Conservation (phyloP, 2,329 filamentous ascomycete genomes). For the Botryotinia calthae region DNA sequence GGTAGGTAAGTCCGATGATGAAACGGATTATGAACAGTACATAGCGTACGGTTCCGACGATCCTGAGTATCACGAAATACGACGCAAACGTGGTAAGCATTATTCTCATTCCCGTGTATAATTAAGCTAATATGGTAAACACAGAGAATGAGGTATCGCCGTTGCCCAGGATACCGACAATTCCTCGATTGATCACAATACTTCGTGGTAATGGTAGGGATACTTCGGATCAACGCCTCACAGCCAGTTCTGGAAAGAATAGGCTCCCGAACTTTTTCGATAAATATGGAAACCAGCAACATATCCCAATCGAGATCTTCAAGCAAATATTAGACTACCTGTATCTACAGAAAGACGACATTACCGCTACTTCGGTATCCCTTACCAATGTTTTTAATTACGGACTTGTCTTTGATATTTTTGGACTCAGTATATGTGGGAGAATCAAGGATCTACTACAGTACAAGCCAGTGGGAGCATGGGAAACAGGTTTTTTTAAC, state of each 20-base stretch:
- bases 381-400: neutral
- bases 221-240: neutral
- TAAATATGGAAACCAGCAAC: neutral
- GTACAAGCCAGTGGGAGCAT: neutral
- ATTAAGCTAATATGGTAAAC: neutral
- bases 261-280: neutral
- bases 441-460: neutral
- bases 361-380: neutral
- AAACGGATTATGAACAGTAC: neutral
- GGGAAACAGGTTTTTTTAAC: neutral
- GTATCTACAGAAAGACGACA: neutral
- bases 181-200: neutral
- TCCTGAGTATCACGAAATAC: neutral
- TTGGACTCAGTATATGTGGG: neutral
- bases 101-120: neutral
- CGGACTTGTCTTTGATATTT: neutral
- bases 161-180: neutral
- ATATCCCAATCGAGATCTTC: neutral
- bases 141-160: neutral
- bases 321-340: neutral
- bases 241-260: neutral
- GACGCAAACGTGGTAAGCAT: neutral
- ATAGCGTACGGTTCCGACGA: neutral
- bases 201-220: neutral
- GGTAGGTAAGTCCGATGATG: neutral